Evolutionary conservation across 1,139 yeast species (phyloP), one percentile per base, ranked within the genome.

Genomic region (Lizanozyma gosingica): DNA sequence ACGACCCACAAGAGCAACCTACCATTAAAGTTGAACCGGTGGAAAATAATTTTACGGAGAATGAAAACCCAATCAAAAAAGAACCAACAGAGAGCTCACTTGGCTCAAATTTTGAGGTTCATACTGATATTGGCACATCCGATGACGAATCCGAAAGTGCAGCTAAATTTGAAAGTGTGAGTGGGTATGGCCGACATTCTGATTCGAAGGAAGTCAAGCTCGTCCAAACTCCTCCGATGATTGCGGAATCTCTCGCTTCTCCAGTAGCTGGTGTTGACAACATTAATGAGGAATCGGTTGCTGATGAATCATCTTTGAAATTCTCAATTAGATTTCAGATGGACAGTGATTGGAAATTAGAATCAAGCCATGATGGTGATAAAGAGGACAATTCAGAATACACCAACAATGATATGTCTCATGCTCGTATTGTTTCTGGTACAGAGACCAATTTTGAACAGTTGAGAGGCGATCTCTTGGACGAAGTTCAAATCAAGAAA

Each of bases 331-430:
- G 67, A 37, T 65, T 63, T 46, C 64, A 65, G 37, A 54, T 62
- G 41, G 70, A 65, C 42, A 53, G 60, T 34, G 67, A 60, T 35
- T 67, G 73, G 73, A 65, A 63, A 47, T 55, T 63, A 32, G 37
- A 17, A 35, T 17, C 16, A 40, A 65, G 71, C 39, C 59, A 65
- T 42, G 73, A 67, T 48, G 73, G 72, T 14, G 73, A 67, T 39
- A 54, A 58, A 35, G 73, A 67, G 47, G 73, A 67, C 43, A 67
- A 67, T 45, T 68, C 62, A 40, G 64, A 60, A 15, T 45, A 42
- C 35, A 58, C 65, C 4, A 48, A 55, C 37, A 56, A 55, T 37
- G 62, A 60, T 32, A 41, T 45, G 18, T 48, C 51, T 4, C 29
- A 22, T 6, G 29, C 29, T 22, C 6, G 29, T 6, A 11, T 11